Evolutionary conservation across 106 monocot species (phyloP).

Genomic region (Posidonia australis): DNA sequence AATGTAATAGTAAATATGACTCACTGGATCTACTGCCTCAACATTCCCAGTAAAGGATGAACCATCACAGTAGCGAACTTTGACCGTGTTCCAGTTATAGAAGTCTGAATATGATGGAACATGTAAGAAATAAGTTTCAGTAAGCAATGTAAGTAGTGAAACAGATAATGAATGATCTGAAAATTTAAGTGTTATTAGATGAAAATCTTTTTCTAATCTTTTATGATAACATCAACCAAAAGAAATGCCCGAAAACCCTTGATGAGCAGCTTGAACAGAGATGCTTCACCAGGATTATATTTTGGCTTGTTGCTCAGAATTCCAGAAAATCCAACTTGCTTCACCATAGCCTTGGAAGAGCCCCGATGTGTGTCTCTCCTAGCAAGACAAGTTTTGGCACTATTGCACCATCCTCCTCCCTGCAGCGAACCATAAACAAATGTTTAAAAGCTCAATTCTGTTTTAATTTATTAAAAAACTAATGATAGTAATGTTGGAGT

Average conservation of each 20-base stretch:
- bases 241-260: too few species aligned
- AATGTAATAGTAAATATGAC: constrained; percentile 5
- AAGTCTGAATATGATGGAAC: constrained; percentile 30
- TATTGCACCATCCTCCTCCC: constrained; percentile 96
- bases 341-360: constrained; percentile 69
- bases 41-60: constrained; percentile 93
- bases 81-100: constrained; percentile 78
- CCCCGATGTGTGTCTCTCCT: constrained; percentile 52
- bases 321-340: constrained; percentile 61
- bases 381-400: constrained; percentile 38
- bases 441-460: too few species aligned
- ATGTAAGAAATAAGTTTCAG: constrained; percentile 3
- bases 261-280: neutral
- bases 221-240: neutral
- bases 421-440: constrained; percentile 5
- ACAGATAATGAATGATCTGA: too few species aligned
- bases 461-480: too few species aligned
- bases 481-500: too few species aligned
- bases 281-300: constrained; percentile 51
- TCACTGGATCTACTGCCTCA: constrained; percentile 70
- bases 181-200: neutral
- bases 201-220: neutral
- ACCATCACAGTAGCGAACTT: constrained; percentile 88
- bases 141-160: too few species aligned
- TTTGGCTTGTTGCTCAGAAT: constrained; percentile 41